Percentiles rank a stretch among this genome's conserved stretches.
Conservation (phyloP, 1,284 basidiomycete genomes). For the Fomes fomentarius region DNA sequence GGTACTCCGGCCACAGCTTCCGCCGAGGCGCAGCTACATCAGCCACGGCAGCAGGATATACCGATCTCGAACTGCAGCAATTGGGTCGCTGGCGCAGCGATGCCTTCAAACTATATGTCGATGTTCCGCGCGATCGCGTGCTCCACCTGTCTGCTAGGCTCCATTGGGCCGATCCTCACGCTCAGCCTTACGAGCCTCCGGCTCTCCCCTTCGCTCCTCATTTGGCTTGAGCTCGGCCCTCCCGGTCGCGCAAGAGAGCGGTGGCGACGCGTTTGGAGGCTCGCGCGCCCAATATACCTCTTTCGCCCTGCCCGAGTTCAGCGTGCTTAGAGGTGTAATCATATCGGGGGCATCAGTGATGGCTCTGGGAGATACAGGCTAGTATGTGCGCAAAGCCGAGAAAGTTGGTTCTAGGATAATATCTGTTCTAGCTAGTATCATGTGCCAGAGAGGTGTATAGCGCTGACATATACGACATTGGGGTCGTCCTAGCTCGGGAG, state of each 20-base stretch:
- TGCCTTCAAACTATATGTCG: slow-evolving; percentile 39
- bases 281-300: no score
- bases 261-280: slow-evolving; percentile 5
- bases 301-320: no score
- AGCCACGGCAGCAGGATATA: slow-evolving; percentile 34
- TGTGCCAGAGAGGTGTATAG: no score
- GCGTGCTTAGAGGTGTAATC: no score
- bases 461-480: no score
- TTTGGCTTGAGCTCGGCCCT: slow-evolving; percentile 15
- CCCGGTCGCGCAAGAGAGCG: slow-evolving; percentile 14
- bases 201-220: slow-evolving; percentile 6
- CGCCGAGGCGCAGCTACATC: slow-evolving; percentile 24
- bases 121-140: slow-evolving; percentile 25
- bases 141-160: slow-evolving; percentile 35
- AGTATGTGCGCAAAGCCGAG: no score
- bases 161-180: slow-evolving; percentile 30
- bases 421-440: no score
- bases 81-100: slow-evolving; percentile 40
- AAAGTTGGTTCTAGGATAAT: no score
- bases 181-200: slow-evolving; percentile 8
- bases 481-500: no score
- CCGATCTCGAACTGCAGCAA: slow-evolving; percentile 39
- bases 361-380: no score
- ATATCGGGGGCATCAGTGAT: no score
- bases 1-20: slow-evolving; percentile 35